Evolutionary conservation across 108 stramenopile genomes (phyloP), one percentile per base, ranked within the genome.

Genomic region (Parmales sp.): DNA sequence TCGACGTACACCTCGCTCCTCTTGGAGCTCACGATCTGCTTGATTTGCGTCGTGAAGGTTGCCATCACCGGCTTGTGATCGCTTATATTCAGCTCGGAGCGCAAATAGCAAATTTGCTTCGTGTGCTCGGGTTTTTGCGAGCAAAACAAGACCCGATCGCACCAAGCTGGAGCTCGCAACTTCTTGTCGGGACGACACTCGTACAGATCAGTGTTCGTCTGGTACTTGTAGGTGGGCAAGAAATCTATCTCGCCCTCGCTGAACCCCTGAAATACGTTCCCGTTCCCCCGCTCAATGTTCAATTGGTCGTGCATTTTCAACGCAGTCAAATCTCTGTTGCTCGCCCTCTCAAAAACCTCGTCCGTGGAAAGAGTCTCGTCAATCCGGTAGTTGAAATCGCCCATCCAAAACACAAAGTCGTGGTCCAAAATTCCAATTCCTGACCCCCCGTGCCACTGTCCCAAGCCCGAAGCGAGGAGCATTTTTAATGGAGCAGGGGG

Each of bases 41-140:
- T 92, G 54, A 95, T 80, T 23, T 82, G 83, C 20, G 85, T 68
- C 4, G 78, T 67, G 41, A 98, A 75, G 44, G 88, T 83, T 18
- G 94, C 93, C 69, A 80, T 86, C 0, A 99, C 97, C 18, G 98
- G 95, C 76, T 98, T 99, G 88, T 99, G 98, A 78, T 99, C 98
- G 3, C 92, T 94, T 67, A 83, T 46, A 60, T 86, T 83, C 37
- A 88, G 76, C 71, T 93, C 90, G 37, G 88, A 86, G 51, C 94
- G 75, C 22, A 67, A 44, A 75, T 99, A 96, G 11, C 81, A 82
- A 38, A 95, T 65, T 67, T 88, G 82, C 7, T 80, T 77, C 46
- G 95, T 91, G 69, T 90, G 87, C 16, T 68, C 76, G 4, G 83
- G 82, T 29, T 95, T 90, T 66, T 93, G 88, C 26, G 84, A 83